Evolutionary conservation across 768 basidiomycete genomes (phyloP).

Genomic region (Pleurotus eryngii): DNA sequence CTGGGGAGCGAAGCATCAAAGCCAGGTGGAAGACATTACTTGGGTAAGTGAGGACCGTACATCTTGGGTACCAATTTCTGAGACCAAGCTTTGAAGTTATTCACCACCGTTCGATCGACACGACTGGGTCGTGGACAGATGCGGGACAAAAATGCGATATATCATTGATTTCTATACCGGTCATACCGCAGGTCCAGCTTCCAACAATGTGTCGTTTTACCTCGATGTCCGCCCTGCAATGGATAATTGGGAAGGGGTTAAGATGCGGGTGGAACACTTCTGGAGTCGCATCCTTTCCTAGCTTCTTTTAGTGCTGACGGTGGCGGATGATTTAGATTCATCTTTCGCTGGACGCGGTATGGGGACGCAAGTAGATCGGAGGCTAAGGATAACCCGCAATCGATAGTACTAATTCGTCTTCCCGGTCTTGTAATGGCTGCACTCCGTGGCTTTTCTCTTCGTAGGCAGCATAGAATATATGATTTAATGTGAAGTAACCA

Average conservation of each 20-base stretch:
- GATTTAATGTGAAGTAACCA: no score
- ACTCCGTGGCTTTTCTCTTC: no score
- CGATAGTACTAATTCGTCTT: no score
- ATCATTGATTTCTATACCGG: conserved; percentile 99
- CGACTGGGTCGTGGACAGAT: conserved; percentile 95
- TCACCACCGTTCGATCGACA: conserved; percentile 94
- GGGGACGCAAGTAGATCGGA: no score
- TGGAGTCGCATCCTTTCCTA: conserved; percentile 26
- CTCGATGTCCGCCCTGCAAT: conserved; percentile 93
- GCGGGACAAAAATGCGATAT: conserved; percentile 85
- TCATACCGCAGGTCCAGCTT: conserved; percentile 30
- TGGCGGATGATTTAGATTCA: neutral
- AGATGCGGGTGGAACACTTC: conserved; percentile 69
- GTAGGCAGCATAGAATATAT: no score
- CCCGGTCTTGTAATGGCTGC: no score
- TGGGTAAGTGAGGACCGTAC: conserved; percentile 56
- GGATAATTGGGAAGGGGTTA: conserved; percentile 91
- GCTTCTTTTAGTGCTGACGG: neutral
- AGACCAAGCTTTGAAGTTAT: conserved; percentile 52
- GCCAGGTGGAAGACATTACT: conserved; percentile 80
- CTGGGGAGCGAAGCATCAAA: conserved; percentile 73
- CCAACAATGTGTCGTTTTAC: conserved; percentile 76
- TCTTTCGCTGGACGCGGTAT: no score
- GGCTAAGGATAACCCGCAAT: no score
- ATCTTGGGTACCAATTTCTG: conserved; percentile 9